Evolutionary conservation across 2,329 filamentous ascomycete species (phyloP).

Genomic region (Aureobasidium zeae): DNA sequence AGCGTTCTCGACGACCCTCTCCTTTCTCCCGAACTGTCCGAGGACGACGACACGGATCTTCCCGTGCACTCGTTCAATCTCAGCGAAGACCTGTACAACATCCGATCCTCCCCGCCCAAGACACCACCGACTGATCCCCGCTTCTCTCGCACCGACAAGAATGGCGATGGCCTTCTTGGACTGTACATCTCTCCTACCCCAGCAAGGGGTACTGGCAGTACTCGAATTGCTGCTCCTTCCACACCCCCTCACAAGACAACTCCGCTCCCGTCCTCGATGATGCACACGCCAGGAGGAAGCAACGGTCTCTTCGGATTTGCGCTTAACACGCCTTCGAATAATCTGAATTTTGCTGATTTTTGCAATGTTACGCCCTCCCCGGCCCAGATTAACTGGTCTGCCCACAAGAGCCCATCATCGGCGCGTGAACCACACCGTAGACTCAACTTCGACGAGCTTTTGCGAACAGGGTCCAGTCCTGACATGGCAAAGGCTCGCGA

Average conservation of each 20-base stretch:
- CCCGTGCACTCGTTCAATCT: conserved; percentile 64
- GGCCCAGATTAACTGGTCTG: conserved; percentile 71
- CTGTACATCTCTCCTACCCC: conserved; percentile 87
- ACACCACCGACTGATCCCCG: conserved; percentile 55
- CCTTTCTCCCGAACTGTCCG: conserved; percentile 51
- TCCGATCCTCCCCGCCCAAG: conserved; percentile 71
- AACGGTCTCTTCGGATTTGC: conserved; percentile 48
- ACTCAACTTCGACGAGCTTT: conserved; percentile 73
- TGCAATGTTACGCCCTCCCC: conserved; percentile 96
- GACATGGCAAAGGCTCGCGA: conserved; percentile 33
- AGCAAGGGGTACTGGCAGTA: conserved; percentile 45
- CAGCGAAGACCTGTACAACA: conserved; percentile 40
- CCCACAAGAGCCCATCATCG: conserved; percentile 59
- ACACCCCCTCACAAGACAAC: conserved; percentile 46
- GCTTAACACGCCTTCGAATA: conserved; percentile 70
- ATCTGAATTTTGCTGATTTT: conserved; percentile 92
- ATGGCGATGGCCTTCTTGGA: conserved; percentile 70
- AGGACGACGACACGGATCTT: conserved; percentile 76
- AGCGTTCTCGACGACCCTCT: conserved; percentile 57
- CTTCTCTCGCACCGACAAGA: conserved; percentile 44
- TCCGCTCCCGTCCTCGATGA: conserved; percentile 72
- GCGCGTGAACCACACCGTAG: conserved; percentile 61
- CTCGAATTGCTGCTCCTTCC: conserved; percentile 43
- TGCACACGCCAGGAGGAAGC: conserved; percentile 71
- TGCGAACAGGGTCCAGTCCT: conserved; percentile 44